phyloP scores from a whole-genome alignment of 1,284 basidiomycete species.

The Exobasidium cylindrosporum region DNA sequence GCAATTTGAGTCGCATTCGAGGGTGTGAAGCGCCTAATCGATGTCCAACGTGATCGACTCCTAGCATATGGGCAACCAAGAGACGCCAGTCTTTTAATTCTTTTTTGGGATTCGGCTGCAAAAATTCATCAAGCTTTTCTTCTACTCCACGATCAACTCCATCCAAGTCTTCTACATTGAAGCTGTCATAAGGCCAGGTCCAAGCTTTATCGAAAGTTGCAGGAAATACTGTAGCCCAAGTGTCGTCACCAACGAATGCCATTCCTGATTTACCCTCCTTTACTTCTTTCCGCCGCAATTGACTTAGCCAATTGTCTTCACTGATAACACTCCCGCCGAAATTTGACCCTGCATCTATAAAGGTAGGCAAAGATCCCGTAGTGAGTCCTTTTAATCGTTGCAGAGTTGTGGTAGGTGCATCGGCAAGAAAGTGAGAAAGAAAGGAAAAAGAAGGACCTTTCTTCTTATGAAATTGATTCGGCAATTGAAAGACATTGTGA shows the following conservation, averaged over 20 bases:
- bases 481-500: constrained; percentile 78
- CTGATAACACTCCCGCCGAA: constrained; percentile 72
- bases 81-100: constrained; percentile 66
- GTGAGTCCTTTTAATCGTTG: constrained; percentile 94
- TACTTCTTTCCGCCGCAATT: constrained; percentile 51
- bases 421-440: constrained; percentile 82
- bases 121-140: constrained; percentile 74
- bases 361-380: constrained; percentile 92
- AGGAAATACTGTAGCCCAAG: constrained; percentile 85
- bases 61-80: constrained; percentile 89
- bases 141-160: constrained; percentile 90
- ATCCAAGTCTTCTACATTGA: constrained; percentile 97
- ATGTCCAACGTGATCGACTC: constrained; percentile 95
- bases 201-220: constrained; percentile 68
- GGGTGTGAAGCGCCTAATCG: constrained; percentile 84
- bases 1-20: constrained; percentile 78
- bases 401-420: constrained; percentile 92
- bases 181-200: constrained; percentile 84
- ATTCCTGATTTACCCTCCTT: neutral
- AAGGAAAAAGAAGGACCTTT: constrained; percentile 64
- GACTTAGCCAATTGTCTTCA: constrained; percentile 73
- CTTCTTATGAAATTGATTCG: constrained; percentile 62
- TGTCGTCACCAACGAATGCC: constrained; percentile 34
- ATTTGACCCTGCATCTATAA: constrained; percentile 87
- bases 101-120: constrained; percentile 54